Conservation (phyloP, 352 stramenopile species). For the Thalassiosira sp. region DNA sequence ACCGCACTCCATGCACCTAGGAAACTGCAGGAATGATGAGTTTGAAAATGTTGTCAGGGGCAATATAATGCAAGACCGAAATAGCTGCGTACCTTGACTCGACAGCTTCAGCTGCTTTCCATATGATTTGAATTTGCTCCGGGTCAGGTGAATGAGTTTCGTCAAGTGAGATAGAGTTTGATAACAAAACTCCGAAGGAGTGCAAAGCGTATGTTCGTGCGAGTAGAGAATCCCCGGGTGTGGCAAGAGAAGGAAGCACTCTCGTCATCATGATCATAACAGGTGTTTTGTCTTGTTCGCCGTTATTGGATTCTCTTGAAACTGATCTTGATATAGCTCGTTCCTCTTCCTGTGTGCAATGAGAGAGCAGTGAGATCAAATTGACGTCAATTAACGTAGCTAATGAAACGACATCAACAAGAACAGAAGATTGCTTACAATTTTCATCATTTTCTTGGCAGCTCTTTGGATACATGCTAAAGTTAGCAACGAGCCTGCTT, state of each 20-base stretch:
- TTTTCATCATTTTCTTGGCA: slow-evolving; percentile 51
- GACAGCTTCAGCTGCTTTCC: slow-evolving; percentile 74
- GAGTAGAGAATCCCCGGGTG: slow-evolving; percentile 58
- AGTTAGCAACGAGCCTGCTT: slow-evolving; percentile 71
- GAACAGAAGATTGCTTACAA: slow-evolving; percentile 9
- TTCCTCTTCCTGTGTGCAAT: slow-evolving; percentile 37
- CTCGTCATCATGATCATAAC: slow-evolving; percentile 82
- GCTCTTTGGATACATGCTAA: slow-evolving; percentile 80
- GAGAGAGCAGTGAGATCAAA: not conserved
- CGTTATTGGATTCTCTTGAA: slow-evolving; percentile 24
- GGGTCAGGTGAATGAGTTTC: slow-evolving; percentile 40
- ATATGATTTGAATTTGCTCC: slow-evolving; percentile 69
- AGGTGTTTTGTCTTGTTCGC: slow-evolving; percentile 50
- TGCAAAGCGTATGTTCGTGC: slow-evolving; percentile 60
- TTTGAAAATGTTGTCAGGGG: not conserved
- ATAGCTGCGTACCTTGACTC: slow-evolving; percentile 30
- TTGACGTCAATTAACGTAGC: slow-evolving; percentile 1
- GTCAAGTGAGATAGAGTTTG: slow-evolving; percentile 61
- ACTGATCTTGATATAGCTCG: slow-evolving; percentile 49
- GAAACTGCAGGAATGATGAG: slow-evolving; percentile 33
- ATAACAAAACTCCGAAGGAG: slow-evolving; percentile 72
- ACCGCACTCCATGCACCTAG: slow-evolving; percentile 67
- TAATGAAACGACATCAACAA: not conserved
- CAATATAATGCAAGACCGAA: not conserved
- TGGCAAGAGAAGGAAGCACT: slow-evolving; percentile 70